These are phyloP conservation scores for Rhizophagus prolifer DNA, from an alignment of 192 early-diverging fungal species.

Conservation along the genomic window DNA sequence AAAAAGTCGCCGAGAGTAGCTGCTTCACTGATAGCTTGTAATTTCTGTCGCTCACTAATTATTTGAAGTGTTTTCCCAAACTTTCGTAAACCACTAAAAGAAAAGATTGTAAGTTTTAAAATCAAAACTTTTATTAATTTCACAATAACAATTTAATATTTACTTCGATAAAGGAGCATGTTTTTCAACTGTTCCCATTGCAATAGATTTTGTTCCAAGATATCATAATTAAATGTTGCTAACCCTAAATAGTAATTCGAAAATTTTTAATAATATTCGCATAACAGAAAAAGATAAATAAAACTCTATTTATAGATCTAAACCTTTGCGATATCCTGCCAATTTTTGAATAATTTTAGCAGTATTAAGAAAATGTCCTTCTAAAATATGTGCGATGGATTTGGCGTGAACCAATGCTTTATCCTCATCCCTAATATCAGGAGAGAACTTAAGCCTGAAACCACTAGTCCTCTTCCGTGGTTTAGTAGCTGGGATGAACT, in stretches of 20 bases:
- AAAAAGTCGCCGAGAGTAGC: conserved; percentile 28
- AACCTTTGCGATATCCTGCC: conserved; percentile 26
- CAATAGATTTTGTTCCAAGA: conserved; percentile 19
- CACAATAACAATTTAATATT: background rate
- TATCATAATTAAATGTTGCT: conserved; percentile 4
- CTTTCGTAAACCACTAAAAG: conserved; percentile 20
- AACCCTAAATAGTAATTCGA: conserved; percentile 3
- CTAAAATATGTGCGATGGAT: conserved; percentile 8
- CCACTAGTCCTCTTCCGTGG: conserved; percentile 33
- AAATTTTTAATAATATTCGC: background rate
- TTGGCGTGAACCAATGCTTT: conserved; percentile 10
- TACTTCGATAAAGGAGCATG: conserved; percentile 30
- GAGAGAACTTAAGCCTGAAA: conserved; percentile 19
- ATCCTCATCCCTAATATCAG: conserved; percentile 9
- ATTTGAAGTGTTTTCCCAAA: conserved; percentile 28
- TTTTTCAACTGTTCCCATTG: conserved; percentile 24
- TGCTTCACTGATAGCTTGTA: conserved; percentile 37
- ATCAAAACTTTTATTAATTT: background rate
- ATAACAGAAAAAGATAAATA: background rate
- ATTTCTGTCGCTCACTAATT: conserved; percentile 35
- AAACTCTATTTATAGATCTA: no score
- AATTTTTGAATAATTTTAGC: conserved; percentile 22
- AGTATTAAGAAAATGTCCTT: conserved; percentile 20
- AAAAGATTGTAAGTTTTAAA: background rate
- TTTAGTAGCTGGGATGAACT: conserved; percentile 43